A percentile compares a stretch with the other conserved stretches of the same genome.
Conservation (phyloP, 805 yeast species). For the Barnettozyma pratensis region DNA sequence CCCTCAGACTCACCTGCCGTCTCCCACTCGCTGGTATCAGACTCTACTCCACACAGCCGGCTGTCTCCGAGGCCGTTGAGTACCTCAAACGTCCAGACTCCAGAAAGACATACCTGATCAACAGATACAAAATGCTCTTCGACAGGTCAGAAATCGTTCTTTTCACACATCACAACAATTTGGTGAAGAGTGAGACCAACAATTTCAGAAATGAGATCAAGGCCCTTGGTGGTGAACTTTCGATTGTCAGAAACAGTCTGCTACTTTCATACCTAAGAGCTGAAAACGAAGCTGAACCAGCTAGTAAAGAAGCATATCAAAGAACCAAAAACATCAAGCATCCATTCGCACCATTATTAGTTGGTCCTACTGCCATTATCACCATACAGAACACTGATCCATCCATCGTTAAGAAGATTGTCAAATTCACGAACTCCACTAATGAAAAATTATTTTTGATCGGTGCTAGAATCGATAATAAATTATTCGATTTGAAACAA, state of each 20-base stretch:
- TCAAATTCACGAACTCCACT: conserved; percentile 55
- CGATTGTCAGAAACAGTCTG: conserved; percentile 61
- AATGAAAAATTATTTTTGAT: conserved; percentile 73
- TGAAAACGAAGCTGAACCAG: conserved; percentile 67
- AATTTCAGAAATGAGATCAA: conserved; percentile 55
- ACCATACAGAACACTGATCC: conserved; percentile 69
- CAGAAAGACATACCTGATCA: conserved; percentile 83
- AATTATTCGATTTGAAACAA: conserved; percentile 45
- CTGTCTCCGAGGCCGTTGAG: conserved; percentile 9
- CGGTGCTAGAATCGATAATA: conserved; percentile 78
- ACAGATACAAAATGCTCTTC: conserved; percentile 68
- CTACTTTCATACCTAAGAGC: conserved; percentile 76
- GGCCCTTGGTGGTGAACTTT: conserved; percentile 63
- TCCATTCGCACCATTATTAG: conserved; percentile 64
- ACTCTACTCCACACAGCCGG: conserved; percentile 13
- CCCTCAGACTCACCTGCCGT: conserved; percentile 1
- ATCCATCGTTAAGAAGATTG: conserved; percentile 50
- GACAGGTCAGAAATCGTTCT: conserved; percentile 65
- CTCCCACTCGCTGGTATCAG: conserved; percentile 10
- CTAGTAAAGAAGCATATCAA: conserved; percentile 46
- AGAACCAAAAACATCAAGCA: conserved; percentile 43
- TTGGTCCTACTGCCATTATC: conserved; percentile 85
- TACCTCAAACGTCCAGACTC: conserved; percentile 55
- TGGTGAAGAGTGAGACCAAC: conserved; percentile 64
- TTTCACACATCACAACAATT: conserved; percentile 80